Base-by-base conservation (phyloP, 2,329 filamentous ascomycete genomes). In the Ascochyta koolunga region DNA sequence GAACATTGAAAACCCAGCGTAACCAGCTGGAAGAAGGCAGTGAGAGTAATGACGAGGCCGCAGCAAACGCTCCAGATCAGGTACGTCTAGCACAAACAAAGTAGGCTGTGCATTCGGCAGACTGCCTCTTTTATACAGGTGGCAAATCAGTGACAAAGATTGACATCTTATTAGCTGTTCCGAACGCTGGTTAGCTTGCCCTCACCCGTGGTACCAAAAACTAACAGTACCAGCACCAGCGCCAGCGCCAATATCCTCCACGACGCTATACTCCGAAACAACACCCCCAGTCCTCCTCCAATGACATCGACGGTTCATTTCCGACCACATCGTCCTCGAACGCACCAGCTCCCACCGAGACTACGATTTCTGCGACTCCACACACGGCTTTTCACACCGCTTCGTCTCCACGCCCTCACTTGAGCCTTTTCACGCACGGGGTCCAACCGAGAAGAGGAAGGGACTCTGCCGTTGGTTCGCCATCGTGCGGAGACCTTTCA, bases 201-300 rank as follows among this genome's bases (percentile, higher is more conserved):
- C 22, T 32, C 22, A 24, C 19, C 29, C 25, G 22, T 19, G n/a
- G 22, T 24, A 33, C 33, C 25, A 18, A 27, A 27, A 16, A 25
- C 56, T 59, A 21, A 59, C 51, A 9, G 24, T 38, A 25, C 29
- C 43, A 63, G 54, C 56, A 29, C 32, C 43, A 63, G 51, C 56
- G 31, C 32, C 43, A 63, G 51, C 56, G 31, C 36, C 31, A 46
- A 16, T 33, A 51, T 8, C 37, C 46, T 27, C 24, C 40, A 39
- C 46, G 33, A 18, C 44, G 48, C 33, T 47, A 47, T n/a, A 47
- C 33, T 33, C 57, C 31, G 46, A 37, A 36, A 27, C 21, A 52
- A 31, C 46, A 7, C 24, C 32, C 50, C 15, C 43, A 27, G 25
- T 21, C 29, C 39, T 50, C 36, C 10, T 37, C n/a, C 35, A 32